These are phyloP conservation scores for Rhizopogon vinicolor DNA, from an alignment of 768 basidiomycete genomes.

Conservation along the genomic window DNA sequence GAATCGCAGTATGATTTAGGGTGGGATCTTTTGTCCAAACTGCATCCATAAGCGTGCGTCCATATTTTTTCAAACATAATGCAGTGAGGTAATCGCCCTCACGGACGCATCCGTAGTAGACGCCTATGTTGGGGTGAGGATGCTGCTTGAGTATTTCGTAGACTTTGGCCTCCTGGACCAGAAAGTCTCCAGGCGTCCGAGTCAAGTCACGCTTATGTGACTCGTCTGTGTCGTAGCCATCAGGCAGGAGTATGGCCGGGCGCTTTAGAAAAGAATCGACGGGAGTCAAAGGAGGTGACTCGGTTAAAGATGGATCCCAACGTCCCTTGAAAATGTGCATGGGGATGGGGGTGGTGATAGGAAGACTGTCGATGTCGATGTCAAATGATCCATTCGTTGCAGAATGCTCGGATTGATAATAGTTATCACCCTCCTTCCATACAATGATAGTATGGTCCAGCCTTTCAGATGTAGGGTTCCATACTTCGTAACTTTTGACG, in stretches of 20 bases:
- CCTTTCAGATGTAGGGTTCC: no score
- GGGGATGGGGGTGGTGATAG: neutral
- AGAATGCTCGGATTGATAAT: neutral
- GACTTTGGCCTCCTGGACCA: neutral
- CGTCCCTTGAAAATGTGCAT: neutral
- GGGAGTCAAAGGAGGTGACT: neutral
- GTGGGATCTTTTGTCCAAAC: neutral
- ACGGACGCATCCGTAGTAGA: slow-evolving; percentile 11
- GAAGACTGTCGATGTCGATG: neutral
- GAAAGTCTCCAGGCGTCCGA: neutral
- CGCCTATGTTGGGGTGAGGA: slow-evolving; percentile 12
- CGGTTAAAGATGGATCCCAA: neutral
- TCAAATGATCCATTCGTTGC: neutral
- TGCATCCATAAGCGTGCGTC: neutral
- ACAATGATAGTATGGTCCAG: neutral
- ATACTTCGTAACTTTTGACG: neutral
- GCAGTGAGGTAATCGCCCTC: slow-evolving; percentile 8
- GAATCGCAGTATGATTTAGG: neutral
- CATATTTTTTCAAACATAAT: slow-evolving; percentile 9
- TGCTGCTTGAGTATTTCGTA: slow-evolving; percentile 1
- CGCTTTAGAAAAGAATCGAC: neutral
- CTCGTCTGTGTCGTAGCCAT: no score
- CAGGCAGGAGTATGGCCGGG: no score
- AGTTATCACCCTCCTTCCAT: neutral
- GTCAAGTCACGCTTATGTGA: no score